phyloP scores from a whole-genome alignment of 306 rosid species.

The Prunus kanzakura region DNA sequence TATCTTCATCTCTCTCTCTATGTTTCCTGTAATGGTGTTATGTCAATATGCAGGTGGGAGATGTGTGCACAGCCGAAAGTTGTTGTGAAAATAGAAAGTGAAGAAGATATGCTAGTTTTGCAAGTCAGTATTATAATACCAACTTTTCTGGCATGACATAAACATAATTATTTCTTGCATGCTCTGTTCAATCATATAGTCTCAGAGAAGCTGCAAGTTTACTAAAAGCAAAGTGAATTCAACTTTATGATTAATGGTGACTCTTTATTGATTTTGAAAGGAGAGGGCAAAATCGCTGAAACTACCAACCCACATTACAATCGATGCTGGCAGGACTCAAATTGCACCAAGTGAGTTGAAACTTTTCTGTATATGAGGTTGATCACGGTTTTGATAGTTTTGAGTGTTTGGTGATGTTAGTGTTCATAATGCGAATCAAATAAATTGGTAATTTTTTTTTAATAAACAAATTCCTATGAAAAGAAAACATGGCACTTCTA shows the following conservation, averaged over 20 bases:
- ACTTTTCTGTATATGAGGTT: background rate
- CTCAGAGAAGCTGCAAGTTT: background rate
- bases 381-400: background rate
- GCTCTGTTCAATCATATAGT: background rate
- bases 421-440: background rate
- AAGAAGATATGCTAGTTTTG: constrained; percentile 84
- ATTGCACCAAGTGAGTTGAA: constrained; percentile 88
- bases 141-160: background rate
- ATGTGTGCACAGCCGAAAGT: constrained; percentile 95
- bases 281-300: constrained; percentile 78
- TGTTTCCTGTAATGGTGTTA: constrained; percentile 15
- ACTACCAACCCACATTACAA: constrained; percentile 81
- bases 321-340: constrained; percentile 96
- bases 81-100: constrained; percentile 85
- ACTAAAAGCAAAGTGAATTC: background rate
- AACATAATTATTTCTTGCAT: background rate
- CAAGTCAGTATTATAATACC: constrained; percentile 45
- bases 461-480: no score
- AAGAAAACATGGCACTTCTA: background rate
- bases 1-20: background rate
- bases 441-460: background rate
- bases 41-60: constrained; percentile 75
- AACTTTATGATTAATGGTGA: background rate
- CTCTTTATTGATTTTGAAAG: constrained; percentile 34
- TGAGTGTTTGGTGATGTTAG: background rate